Evolutionary conservation across 2,329 filamentous ascomycete genomes (phyloP), one percentile per base, ranked within the genome.

Genomic region (Colletotrichum sp.): DNA sequence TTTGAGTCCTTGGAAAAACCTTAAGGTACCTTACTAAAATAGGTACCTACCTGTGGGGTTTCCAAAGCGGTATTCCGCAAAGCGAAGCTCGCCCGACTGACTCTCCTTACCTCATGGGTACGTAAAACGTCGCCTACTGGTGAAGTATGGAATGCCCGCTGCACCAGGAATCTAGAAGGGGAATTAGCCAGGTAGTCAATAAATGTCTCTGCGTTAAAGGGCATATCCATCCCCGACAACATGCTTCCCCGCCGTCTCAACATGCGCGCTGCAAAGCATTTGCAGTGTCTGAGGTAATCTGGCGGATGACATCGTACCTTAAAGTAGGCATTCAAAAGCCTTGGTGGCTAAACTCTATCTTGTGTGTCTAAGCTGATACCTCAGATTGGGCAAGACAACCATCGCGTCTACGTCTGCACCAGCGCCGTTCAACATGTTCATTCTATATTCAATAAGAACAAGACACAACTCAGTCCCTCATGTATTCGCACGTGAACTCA

Each of bases 301-400:
- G 30, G 36, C 19, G 44, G 39, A 68, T 22, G 32, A 39, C 11
- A 68, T 29, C 27, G n/a, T 59, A 11, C 16, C 16, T 19, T n/a
- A 36, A 36, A 36, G 39, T 44, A 44, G 36, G 36, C 16, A 39
- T 63, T 30, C 16, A 32, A 44, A 27, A 65, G 55, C 36, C 44
- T 61, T 19, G 59, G 67, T 39, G 59, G 71, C 67, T 65, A 44
- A 71, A 74, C 67, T 49, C 34, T 74, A 71, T 71, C 67, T 71
- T 32, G 27, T 71, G 52, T 74, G 44, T 71, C 67, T 74, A 30
- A 52, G 22, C 34, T 65, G 15, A 30, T 64, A 44, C 22, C 32
- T 65, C 11, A 57, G 61, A 49, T 74, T 64, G 59, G 34, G 67
- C 61, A 32, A 74, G 67, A 74, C 72, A 71, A 71, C 12, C 59